Evolutionary conservation across 768 basidiomycete species (phyloP), one percentile per base, ranked within the genome.

Genomic region (Ramaria rubella): DNA sequence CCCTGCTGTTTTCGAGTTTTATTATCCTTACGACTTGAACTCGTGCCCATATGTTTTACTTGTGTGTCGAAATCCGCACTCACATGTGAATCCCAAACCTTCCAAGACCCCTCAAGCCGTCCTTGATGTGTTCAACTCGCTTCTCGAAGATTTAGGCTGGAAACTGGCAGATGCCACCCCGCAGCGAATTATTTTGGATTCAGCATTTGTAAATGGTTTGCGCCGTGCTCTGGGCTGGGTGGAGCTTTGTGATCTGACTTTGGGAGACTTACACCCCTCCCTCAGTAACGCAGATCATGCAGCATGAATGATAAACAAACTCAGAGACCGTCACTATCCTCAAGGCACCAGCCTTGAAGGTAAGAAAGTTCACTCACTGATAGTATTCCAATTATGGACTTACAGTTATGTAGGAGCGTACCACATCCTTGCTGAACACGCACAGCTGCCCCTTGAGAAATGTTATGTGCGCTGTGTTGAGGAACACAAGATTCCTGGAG

Each of bases 161-260:
- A 62, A 63, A 52, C 63, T 69, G 0, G 64, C 65, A 0, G 67
- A 69, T 54, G 63, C 64, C 14, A 69, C 68, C 11, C 68, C 68
- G 14, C 57, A 61, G n/a, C 61, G 60, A n/a, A 60, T 67, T 12
- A 42, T 67, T 33, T 33, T 64, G 6, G 63, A 69, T 36, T 62
- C 61, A 9, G 65, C 61, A 1, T 69, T 69, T 45, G 63, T 67
- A 40, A 8, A 14, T 5, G 49, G 50, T 8, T 46, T 64, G 12
- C 63, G 60, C 0, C 12, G 52, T 11, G n/a, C 43, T 9, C 58
- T 68, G 8, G 56, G 59, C 11, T 68, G 66, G 65, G 52, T 31
- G 3, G 40, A 44, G 26, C 19, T 52, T 6, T 26, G 42, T n/a
- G 44, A 52, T 14, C 62, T 59, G 19, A 52, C 49, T 15, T 45